Evolutionary conservation across 2,329 filamentous ascomycete genomes (phyloP).

Genomic region (Ceratocystis smalleyi): DNA sequence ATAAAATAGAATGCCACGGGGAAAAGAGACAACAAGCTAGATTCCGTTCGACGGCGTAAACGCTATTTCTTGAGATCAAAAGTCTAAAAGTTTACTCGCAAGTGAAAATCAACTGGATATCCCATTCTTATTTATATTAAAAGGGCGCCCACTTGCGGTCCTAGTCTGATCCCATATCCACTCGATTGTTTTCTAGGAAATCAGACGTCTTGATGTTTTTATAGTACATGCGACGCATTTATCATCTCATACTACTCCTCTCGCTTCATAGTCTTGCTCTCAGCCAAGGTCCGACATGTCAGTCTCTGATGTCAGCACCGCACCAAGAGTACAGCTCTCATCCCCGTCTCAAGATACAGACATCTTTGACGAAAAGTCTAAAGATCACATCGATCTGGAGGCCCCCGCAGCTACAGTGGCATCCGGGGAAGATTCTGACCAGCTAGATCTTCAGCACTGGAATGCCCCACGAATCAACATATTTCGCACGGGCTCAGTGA

Average conservation of each 20-base stretch:
- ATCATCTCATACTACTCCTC: background rate
- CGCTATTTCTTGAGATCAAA: background rate
- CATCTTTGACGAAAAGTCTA: slow-evolving; percentile 9
- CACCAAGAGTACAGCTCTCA: background rate
- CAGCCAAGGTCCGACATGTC: background rate
- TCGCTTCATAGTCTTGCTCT: background rate
- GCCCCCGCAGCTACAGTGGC: background rate
- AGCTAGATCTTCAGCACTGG: slow-evolving; percentile 37
- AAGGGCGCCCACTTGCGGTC: background rate
- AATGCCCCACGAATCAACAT: slow-evolving; percentile 45
- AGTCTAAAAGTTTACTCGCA: background rate
- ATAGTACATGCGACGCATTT: background rate
- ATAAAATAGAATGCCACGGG: background rate
- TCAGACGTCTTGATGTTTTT: background rate
- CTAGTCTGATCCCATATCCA: background rate
- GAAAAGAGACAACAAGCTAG: background rate
- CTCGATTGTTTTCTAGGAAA: background rate
- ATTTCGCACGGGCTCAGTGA: slow-evolving; percentile 41
- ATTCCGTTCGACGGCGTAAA: background rate
- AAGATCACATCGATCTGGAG: background rate
- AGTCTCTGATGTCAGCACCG: background rate
- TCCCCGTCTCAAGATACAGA: slow-evolving; percentile 1
- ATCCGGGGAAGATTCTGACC: slow-evolving; percentile 10
- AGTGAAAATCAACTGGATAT: background rate
- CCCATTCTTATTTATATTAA: background rate